Percentiles rank a stretch among this genome's conserved stretches.
Evolutionary conservation across 2,329 filamentous ascomycete genomes (phyloP).

Genomic region (Cryphonectria japonica): DNA sequence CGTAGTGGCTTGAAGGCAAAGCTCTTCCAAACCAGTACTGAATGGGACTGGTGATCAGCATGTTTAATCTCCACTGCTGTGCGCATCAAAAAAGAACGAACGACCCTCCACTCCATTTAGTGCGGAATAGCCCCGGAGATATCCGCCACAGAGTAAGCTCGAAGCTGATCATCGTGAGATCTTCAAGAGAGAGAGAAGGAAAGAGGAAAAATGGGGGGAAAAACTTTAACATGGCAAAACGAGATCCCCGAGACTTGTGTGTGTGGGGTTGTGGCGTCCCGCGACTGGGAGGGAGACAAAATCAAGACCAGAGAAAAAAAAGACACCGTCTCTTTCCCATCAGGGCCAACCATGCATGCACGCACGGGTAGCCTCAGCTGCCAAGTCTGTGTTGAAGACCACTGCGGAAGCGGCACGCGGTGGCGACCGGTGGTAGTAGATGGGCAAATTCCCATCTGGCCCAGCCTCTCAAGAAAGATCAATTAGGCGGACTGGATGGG

Average conservation of each 20-base stretch:
- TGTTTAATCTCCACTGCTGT: background rate
- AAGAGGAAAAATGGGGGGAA: background rate
- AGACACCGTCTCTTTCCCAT: too few relatives aligned
- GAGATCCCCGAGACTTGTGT: too few relatives aligned
- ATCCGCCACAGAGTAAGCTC: background rate
- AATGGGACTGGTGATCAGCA: background rate
- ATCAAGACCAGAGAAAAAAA: background rate
- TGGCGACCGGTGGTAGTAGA: background rate
- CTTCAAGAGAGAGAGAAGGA: background rate
- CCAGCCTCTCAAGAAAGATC: too few relatives aligned
- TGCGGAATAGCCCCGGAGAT: background rate
- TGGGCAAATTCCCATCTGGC: background rate
- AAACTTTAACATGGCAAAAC: background rate
- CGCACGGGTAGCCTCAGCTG: background rate
- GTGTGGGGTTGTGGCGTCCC: background rate
- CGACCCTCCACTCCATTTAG: background rate
- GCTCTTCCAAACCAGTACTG: background rate
- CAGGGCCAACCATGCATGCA: background rate
- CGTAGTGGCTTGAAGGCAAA: background rate
- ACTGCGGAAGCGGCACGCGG: too few relatives aligned
- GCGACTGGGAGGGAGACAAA: background rate
- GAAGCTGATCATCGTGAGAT: background rate
- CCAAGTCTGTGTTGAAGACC: background rate
- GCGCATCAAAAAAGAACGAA: background rate
- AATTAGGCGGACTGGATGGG: too few relatives aligned